Base-by-base conservation (phyloP, 495 filamentous ascomycete species). In the Clohesyomyces aquaticus region DNA sequence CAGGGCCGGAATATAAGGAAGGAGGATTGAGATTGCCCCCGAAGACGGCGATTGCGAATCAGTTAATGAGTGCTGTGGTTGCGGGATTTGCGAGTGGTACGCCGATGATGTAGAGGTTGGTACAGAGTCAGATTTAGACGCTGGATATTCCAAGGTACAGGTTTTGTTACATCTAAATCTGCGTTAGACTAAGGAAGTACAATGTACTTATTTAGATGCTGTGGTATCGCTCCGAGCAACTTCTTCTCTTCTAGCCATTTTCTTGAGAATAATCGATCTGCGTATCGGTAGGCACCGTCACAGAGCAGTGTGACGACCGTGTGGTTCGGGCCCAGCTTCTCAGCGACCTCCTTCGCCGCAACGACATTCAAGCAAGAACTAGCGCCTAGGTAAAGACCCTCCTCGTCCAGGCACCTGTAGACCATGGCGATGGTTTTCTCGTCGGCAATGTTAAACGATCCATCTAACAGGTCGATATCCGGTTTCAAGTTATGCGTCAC, bases 391-490 rank as follows among this genome's bases (percentile, higher is more conserved):
- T 98, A 98, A 53, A 98, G 76, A 0, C 94, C 94, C 71, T 98
- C 94, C 77, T 98, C 94, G 70, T 98, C 94, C 66, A 98, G 79
- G 70, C 95, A 96, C 63, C 94, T 82, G 77, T 98, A 98, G 61
- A 98, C 92, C 94, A 97, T 97, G 77, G 90, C 91, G 72, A 98
- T 92, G 65, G 84, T 91, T 83, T 94, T 94, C 79, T 92, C 93
- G 72, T 98, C 94, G 61, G 82, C 82, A 68, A 98, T 90, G 70
- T 88, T 80, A 68, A 98, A 68, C 45, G 91, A 88, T n/a, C 88
- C 91, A 74, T 96, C 93, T 28, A 98, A 67, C 25, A 96, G 79
- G 46, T 83, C 88, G 56, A 98, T 80, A 71, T 98, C 95, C 18
- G 85, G 90, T 76, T 85, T 77, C 53, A 98, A 78, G 75, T 98